These are phyloP conservation scores for Ophidiomyces ophidiicola DNA, from an alignment of 2,329 filamentous ascomycete species.

Conservation along the genomic window DNA sequence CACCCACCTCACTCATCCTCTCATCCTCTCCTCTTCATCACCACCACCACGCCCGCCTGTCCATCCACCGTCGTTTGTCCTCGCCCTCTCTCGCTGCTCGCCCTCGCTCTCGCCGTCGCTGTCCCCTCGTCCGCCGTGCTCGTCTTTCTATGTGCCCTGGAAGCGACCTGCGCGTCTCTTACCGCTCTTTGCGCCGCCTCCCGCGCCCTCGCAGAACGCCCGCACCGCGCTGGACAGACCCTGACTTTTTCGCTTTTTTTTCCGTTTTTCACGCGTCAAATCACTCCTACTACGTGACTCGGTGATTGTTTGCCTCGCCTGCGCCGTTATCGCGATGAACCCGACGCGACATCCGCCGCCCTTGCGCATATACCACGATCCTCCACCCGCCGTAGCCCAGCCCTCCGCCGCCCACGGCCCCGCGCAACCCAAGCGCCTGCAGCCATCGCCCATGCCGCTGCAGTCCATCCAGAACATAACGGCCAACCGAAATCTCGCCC, in stretches of 20 bases:
- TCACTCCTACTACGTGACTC: slow-evolving; percentile 13
- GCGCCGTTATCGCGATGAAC: slow-evolving; percentile 23
- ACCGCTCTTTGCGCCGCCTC: slow-evolving; percentile 10
- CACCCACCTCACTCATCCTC: slow-evolving; percentile 7
- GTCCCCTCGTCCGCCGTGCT: slow-evolving; percentile 1
- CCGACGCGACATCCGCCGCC: slow-evolving; percentile 33
- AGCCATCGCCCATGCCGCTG: slow-evolving; percentile 42
- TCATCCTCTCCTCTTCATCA: background rate
- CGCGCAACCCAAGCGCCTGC: slow-evolving; percentile 32
- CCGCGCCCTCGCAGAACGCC: background rate
- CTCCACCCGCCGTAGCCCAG: slow-evolving; percentile 28
- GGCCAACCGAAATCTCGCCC: slow-evolving; percentile 50
- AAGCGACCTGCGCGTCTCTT: slow-evolving; percentile 1
- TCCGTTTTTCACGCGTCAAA: slow-evolving; percentile 22
- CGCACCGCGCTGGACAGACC: slow-evolving; percentile 1
- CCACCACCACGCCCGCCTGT: background rate
- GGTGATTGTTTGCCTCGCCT: slow-evolving; percentile 10
- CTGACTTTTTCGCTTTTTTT: background rate
- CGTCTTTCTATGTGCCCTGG: slow-evolving; percentile 8
- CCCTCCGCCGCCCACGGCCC: slow-evolving; percentile 18
- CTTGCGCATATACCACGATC: slow-evolving; percentile 50
- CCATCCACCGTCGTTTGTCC: background rate
- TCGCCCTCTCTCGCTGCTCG: background rate
- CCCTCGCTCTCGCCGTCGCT: slow-evolving; percentile 1
- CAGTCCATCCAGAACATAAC: slow-evolving; percentile 29